These are phyloP conservation scores for Coemansia sp. DNA, from an alignment of 192 early-diverging fungal species.

Conservation along the genomic window DNA sequence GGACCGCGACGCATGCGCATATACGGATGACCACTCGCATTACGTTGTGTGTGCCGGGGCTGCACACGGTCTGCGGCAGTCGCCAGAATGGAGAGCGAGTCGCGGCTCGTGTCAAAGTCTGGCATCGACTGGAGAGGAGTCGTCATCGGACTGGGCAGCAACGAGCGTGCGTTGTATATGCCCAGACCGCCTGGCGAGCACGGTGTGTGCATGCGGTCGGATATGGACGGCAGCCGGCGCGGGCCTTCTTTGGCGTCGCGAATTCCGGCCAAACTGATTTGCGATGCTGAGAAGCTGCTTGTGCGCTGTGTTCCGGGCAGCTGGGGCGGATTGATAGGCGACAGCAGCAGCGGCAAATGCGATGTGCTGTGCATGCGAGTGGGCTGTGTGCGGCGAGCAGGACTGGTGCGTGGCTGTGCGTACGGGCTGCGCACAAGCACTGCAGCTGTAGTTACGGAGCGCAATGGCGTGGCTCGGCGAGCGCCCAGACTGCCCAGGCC, in stretches of 20 bases:
- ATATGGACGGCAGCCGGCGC: slow-evolving; percentile 51
- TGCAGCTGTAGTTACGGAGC: slow-evolving; percentile 38
- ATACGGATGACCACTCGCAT: slow-evolving; percentile 27
- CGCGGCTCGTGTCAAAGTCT: slow-evolving; percentile 32
- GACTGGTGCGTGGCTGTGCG: neutral
- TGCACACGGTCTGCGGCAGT: slow-evolving; percentile 36
- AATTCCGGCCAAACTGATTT: slow-evolving; percentile 43
- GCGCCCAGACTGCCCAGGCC: slow-evolving; percentile 19
- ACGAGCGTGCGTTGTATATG: slow-evolving; percentile 24
- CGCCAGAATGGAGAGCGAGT: slow-evolving; percentile 37
- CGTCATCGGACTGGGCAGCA: slow-evolving; percentile 46
- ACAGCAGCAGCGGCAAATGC: slow-evolving; percentile 45
- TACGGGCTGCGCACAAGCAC: slow-evolving; percentile 33
- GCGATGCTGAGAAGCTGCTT: slow-evolving; percentile 10
- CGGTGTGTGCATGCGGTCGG: slow-evolving; percentile 23
- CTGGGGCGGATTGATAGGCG: slow-evolving; percentile 30
- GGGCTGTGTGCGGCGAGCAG: neutral
- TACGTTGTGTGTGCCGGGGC: slow-evolving; percentile 10
- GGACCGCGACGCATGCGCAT: slow-evolving; percentile 25
- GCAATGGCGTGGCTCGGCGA: slow-evolving; percentile 34
- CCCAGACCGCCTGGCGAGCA: slow-evolving; percentile 41
- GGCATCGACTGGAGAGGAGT: slow-evolving; percentile 39
- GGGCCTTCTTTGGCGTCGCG: slow-evolving; percentile 47
- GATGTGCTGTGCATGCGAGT: slow-evolving; percentile 9
- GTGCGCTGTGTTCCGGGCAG: neutral